A percentile compares a stretch with the other conserved stretches of the same genome.
Conservation (phyloP, 2,329 filamentous ascomycete species). For the Aspergillus luchuensis region DNA sequence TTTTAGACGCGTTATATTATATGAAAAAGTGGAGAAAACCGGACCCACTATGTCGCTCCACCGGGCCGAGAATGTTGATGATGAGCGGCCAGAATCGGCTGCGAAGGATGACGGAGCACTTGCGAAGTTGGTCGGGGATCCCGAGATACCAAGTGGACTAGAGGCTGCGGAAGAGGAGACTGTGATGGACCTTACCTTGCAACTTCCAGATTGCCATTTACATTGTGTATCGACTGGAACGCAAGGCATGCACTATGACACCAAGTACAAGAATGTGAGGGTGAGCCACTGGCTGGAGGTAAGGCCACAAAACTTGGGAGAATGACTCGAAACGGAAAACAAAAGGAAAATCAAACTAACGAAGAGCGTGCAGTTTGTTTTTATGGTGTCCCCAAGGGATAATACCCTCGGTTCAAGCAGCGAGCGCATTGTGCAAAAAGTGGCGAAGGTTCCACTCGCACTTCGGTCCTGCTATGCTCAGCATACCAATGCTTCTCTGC, state of each 20-base stretch:
- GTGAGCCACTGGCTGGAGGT: conserved; percentile 21
- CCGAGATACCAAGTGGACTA: conserved; percentile 1
- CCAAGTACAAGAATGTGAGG: conserved; percentile 15
- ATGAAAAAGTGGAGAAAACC: conserved; percentile 10
- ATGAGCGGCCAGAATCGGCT: conserved; percentile 5
- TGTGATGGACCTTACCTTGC: conserved; percentile 13
- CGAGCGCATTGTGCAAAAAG: conserved; percentile 12
- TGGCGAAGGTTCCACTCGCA: conserved; percentile 9
- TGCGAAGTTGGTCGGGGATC: conserved; percentile 4
- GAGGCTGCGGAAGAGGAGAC: conserved; percentile 4
- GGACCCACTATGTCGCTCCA: conserved; percentile 1
- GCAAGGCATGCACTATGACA: conserved; percentile 19
- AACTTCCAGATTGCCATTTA: conserved; percentile 13
- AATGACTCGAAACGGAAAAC: background rate
- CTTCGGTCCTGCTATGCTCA: conserved; percentile 20
- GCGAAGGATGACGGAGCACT: background rate
- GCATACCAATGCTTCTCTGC: conserved; percentile 15
- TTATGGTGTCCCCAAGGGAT: conserved; percentile 5
- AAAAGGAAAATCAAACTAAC: background rate
- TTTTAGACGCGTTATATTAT: conserved; percentile 14
- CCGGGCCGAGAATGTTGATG: conserved; percentile 2
- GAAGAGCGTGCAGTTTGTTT: conserved; percentile 14
- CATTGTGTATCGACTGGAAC: conserved; percentile 9
- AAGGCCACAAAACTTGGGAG: background rate
- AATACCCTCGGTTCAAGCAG: background rate